phyloP scores from a whole-genome alignment of 2,329 filamentous ascomycete species.

The Phialemonium atrogriseum region DNA sequence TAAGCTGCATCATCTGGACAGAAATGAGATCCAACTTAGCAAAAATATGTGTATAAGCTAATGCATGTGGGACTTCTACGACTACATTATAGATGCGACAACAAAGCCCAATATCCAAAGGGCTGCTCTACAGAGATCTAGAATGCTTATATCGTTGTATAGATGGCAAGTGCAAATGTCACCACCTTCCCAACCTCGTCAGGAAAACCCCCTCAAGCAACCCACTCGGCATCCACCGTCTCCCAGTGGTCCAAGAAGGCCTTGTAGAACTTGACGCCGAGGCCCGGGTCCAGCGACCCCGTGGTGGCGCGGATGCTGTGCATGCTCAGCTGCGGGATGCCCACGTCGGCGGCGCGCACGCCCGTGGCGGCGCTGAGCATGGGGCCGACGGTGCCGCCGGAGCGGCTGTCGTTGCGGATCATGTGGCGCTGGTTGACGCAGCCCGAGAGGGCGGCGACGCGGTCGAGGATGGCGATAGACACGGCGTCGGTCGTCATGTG shows the following conservation, averaged over 20 bases:
- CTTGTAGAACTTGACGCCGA: slow-evolving; percentile 83
- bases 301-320: slow-evolving; percentile 87
- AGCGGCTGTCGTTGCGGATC: slow-evolving; percentile 85
- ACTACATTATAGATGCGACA: too few species aligned
- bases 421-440: slow-evolving; percentile 79
- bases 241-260: slow-evolving; percentile 85
- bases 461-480: slow-evolving; percentile 70
- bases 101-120: too few species aligned
- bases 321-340: slow-evolving; percentile 89
- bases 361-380: slow-evolving; percentile 77
- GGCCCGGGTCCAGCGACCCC: slow-evolving; percentile 73
- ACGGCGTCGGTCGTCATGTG: slow-evolving; percentile 95
- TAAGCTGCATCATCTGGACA: too few species aligned
- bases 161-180: too few species aligned
- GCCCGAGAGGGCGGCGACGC: slow-evolving; percentile 66
- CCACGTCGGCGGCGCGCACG: slow-evolving; percentile 76
- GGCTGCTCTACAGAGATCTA: too few species aligned
- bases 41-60: too few species aligned
- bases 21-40: too few species aligned
- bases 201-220: too few species aligned
- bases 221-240: slow-evolving; percentile 73
- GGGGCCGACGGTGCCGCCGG: slow-evolving; percentile 91
- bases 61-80: too few species aligned
- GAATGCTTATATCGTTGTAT: too few species aligned
- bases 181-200: neutral